phyloP scores from a whole-genome alignment of 2,329 filamentous ascomycete genomes.

The Cryphonectria radicalis region DNA sequence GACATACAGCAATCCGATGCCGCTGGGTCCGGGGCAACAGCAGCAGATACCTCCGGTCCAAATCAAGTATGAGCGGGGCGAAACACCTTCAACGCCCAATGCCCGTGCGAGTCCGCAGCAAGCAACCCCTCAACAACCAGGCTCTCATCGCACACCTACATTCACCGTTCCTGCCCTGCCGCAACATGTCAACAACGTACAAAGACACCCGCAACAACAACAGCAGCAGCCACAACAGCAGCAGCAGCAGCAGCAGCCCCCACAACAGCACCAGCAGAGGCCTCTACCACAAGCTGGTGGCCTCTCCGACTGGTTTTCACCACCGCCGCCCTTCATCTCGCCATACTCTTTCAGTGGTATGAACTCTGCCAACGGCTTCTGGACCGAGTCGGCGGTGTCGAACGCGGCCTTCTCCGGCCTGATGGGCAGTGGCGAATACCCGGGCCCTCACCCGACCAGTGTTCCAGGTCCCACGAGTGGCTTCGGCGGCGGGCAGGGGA shows the following conservation, averaged over 20 bases:
- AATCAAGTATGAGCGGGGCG: constrained; percentile 34
- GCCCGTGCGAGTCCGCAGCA: constrained; percentile 31
- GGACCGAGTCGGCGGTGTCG: constrained; percentile 41
- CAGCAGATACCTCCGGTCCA: constrained; percentile 26
- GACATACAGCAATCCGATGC: constrained; percentile 35
- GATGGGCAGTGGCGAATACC: constrained; percentile 30
- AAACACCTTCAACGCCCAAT: constrained; percentile 27
- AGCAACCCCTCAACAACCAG: constrained; percentile 31
- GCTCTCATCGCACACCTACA: constrained; percentile 35
- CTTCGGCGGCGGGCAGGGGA: constrained; percentile 32
- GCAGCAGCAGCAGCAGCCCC: constrained; percentile 37
- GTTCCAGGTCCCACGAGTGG: constrained; percentile 17
- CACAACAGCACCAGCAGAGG: constrained; percentile 37
- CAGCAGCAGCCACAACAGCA: constrained; percentile 26
- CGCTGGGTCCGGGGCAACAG: constrained; percentile 23
- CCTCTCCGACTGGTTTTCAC: constrained; percentile 56
- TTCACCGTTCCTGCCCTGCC: constrained; percentile 48
- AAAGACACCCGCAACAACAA: constrained; percentile 24
- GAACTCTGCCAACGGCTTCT: constrained; percentile 43
- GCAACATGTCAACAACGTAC: constrained; percentile 36
- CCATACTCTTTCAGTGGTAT: constrained; percentile 54
- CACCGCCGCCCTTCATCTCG: constrained; percentile 56
- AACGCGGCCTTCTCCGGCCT: constrained; percentile 34
- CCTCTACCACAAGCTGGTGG: constrained; percentile 48
- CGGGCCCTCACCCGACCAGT: constrained; percentile 24